Conservation (phyloP, 495 filamentous ascomycete species). For the Annulohypoxylon stygium region DNA sequence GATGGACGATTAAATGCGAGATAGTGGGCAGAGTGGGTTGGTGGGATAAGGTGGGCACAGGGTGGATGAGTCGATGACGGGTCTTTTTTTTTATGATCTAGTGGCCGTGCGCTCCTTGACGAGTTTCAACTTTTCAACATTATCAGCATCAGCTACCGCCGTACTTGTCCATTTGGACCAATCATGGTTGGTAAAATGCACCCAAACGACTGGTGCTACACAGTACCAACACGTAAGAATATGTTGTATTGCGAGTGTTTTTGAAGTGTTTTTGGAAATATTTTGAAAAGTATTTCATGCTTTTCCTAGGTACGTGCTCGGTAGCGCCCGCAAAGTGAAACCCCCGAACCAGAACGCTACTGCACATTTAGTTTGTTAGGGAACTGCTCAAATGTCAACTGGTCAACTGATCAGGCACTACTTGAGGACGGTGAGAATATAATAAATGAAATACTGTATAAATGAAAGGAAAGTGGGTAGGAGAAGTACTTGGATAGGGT, state of each 20-base stretch:
- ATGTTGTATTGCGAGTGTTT: background rate
- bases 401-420: background rate
- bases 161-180: slow-evolving; percentile 29
- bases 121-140: slow-evolving; percentile 37
- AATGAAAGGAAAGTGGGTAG: background rate
- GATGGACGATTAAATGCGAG: slow-evolving; percentile 22
- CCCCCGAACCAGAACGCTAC: slow-evolving; percentile 20
- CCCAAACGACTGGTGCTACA: slow-evolving; percentile 27
- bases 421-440: background rate
- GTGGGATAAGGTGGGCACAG: background rate
- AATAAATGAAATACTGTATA: slow-evolving; percentile 5
- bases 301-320: background rate
- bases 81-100: slow-evolving; percentile 34
- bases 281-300: background rate
- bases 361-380: slow-evolving; percentile 2
- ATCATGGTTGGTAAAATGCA: slow-evolving; percentile 19
- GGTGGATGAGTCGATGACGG: slow-evolving; percentile 36
- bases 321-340: slow-evolving; percentile 33
- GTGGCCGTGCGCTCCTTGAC: slow-evolving; percentile 42
- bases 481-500: slow-evolving; percentile 7
- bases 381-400: background rate
- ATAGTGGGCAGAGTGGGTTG: slow-evolving; percentile 13
- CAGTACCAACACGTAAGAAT: slow-evolving; percentile 19
- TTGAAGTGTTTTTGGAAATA: background rate
- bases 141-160: slow-evolving; percentile 44